Percentiles rank a stretch among this genome's conserved stretches.
Evolutionary conservation across 768 basidiomycete genomes (phyloP).

Genomic region (Cystoderma amianthinum): DNA sequence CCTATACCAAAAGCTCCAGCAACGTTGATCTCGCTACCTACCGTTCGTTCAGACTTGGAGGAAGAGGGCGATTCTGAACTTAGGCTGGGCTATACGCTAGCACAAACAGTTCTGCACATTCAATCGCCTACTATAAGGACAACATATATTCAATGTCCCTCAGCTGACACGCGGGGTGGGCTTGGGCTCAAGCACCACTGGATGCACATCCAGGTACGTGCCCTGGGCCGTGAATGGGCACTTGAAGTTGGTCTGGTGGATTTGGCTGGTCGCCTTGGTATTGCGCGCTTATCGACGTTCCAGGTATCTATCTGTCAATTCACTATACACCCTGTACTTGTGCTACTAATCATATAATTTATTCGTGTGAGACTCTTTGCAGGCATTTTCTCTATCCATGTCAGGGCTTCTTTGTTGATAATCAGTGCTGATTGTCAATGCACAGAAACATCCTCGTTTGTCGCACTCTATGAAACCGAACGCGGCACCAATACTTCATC

Average conservation of each 20-base stretch:
- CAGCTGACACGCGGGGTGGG: constrained; percentile 9
- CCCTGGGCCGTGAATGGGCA: constrained; percentile 62
- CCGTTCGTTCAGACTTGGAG: constrained; percentile 10
- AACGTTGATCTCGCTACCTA: constrained; percentile 35
- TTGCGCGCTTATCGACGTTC: constrained; percentile 69
- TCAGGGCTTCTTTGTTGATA: background rate
- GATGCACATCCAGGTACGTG: constrained; percentile 71
- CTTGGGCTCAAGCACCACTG: constrained; percentile 65
- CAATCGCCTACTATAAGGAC: constrained; percentile 68
- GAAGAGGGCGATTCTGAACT: constrained; percentile 18
- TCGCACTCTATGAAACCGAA: constrained; percentile 23
- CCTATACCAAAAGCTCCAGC: constrained; percentile 44
- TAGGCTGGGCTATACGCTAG: constrained; percentile 29
- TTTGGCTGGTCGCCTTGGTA: constrained; percentile 47
- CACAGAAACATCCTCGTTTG: constrained; percentile 50
- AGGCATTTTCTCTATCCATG: background rate
- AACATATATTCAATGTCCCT: constrained; percentile 48
- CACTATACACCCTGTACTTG: background rate
- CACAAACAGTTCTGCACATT: constrained; percentile 70
- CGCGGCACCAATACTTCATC: constrained; percentile 55
- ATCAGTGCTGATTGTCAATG: constrained; percentile 3
- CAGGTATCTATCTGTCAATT: constrained; percentile 46
- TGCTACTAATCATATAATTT: no score
- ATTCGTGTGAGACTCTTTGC: background rate
- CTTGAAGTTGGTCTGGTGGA: constrained; percentile 75